Evolutionary conservation across 1,284 basidiomycete species (phyloP).

Genomic region (Naganishia sp.): DNA sequence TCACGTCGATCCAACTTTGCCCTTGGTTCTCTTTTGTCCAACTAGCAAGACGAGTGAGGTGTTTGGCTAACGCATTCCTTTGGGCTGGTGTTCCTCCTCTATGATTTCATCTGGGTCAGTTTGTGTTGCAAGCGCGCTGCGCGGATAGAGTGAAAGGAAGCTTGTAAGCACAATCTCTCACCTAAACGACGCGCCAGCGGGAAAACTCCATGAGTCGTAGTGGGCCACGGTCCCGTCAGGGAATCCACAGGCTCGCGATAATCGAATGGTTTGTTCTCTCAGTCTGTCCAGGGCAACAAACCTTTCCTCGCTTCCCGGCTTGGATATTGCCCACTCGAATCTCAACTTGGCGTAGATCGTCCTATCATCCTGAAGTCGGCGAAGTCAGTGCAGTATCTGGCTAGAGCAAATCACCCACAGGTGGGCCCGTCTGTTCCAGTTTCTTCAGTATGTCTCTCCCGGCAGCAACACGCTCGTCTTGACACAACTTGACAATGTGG

Average conservation of each 20-base stretch:
- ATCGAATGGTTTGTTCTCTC: conserved; percentile 36
- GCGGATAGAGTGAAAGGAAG: no score
- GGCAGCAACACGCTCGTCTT: conserved; percentile 41
- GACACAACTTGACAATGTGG: conserved; percentile 47
- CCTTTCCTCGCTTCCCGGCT: conserved; percentile 21
- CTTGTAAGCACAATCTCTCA: background rate
- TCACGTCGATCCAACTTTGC: conserved; percentile 40
- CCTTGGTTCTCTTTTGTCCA: conserved; percentile 45
- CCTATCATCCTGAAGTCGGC: conserved; percentile 41
- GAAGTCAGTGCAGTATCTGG: background rate
- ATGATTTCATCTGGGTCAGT: conserved; percentile 32
- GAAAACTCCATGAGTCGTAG: conserved; percentile 11
- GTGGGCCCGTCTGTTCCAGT: conserved; percentile 37
- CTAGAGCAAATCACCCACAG: conserved; percentile 36
- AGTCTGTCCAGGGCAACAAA: conserved; percentile 36
- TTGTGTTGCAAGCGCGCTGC: background rate
- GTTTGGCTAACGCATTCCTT: conserved; percentile 37
- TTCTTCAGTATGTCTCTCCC: conserved; percentile 40
- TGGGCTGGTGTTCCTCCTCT: conserved; percentile 17
- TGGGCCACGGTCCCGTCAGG: conserved; percentile 3
- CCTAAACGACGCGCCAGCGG: conserved; percentile 25
- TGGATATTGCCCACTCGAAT: conserved; percentile 40
- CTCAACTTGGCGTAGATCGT: conserved; percentile 44
- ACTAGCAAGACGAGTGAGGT: conserved; percentile 42
- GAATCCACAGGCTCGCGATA: conserved; percentile 36